phyloP scores from a whole-genome alignment of 805 yeast species.

The Myxozyma neglecta region DNA sequence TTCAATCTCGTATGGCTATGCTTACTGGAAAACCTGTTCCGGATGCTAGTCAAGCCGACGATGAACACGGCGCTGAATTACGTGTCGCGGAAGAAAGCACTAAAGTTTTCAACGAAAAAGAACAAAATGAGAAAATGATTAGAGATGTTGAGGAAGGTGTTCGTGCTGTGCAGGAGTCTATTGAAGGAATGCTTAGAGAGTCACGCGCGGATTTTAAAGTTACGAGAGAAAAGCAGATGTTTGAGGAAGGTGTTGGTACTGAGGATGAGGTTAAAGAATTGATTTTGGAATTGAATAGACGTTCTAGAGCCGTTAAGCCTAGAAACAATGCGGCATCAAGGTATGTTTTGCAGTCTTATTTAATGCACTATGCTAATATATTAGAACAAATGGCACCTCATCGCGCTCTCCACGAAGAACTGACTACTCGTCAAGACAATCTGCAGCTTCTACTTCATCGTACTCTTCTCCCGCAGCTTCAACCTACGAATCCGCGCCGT shows the following conservation, averaged over 20 bases:
- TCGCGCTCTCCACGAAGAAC: not conserved
- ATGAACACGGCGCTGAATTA: conserved; percentile 49
- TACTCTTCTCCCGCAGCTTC: conserved; percentile 4
- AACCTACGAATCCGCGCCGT: not conserved
- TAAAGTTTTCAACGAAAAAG: conserved; percentile 54
- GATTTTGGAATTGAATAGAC: conserved; percentile 51
- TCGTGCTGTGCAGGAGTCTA: conserved; percentile 56
- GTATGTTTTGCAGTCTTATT: not conserved
- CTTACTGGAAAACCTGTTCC: conserved; percentile 72
- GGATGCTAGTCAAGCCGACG: conserved; percentile 46
- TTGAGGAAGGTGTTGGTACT: conserved; percentile 82
- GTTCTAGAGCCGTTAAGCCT: not conserved
- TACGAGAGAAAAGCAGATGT: conserved; percentile 60
- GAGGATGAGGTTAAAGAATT: conserved; percentile 65
- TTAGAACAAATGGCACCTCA: not conserved
- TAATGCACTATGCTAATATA: not conserved
- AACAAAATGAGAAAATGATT: conserved; percentile 59
- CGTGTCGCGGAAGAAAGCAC: conserved; percentile 53
- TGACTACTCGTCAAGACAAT: not conserved
- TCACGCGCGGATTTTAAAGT: conserved; percentile 34
- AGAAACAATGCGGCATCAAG: not conserved
- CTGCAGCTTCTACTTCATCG: conserved; percentile 1
- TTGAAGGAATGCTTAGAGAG: conserved; percentile 47
- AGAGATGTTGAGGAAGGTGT: conserved; percentile 73
- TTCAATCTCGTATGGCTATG: conserved; percentile 88